phyloP scores from a whole-genome alignment of 1,284 basidiomycete species.

The Leccinum pachyderme region DNA sequence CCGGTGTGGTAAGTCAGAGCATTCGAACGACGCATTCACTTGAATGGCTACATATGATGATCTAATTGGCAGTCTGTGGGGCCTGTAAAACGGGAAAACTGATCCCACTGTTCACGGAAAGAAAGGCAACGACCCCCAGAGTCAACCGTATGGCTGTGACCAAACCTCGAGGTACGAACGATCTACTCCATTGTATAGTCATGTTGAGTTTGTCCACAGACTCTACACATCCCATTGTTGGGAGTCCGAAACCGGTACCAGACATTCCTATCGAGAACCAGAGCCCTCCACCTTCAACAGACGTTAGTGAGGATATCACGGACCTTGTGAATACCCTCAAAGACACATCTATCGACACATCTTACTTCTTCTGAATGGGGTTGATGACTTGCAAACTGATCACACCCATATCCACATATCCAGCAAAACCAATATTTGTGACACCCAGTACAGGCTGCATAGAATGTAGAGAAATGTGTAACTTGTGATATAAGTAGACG shows the following conservation, averaged over 20 bases:
- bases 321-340: conserved; percentile 9
- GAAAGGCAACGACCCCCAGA: conserved; percentile 40
- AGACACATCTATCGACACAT: conserved; percentile 13
- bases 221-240: conserved; percentile 13
- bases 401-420: neutral
- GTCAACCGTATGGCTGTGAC: conserved; percentile 45
- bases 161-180: conserved; percentile 44
- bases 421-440: neutral
- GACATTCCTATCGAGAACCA: neutral
- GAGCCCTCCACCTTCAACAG: neutral
- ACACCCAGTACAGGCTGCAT: neutral
- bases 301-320: conserved; percentile 2
- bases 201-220: conserved; percentile 12
- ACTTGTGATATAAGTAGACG: neutral
- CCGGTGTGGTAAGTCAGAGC: conserved; percentile 52
- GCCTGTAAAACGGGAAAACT: conserved; percentile 54
- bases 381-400: neutral
- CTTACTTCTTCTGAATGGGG: neutral
- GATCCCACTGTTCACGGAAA: conserved; percentile 49
- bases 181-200: neutral
- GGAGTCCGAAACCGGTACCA: conserved; percentile 2
- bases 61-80: conserved; percentile 41
- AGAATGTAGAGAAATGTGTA: neutral
- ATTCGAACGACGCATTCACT: neutral
- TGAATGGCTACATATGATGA: neutral